Evolutionary conservation across 768 basidiomycete genomes (phyloP).

Genomic region (Termitomyces bulborhizus): DNA sequence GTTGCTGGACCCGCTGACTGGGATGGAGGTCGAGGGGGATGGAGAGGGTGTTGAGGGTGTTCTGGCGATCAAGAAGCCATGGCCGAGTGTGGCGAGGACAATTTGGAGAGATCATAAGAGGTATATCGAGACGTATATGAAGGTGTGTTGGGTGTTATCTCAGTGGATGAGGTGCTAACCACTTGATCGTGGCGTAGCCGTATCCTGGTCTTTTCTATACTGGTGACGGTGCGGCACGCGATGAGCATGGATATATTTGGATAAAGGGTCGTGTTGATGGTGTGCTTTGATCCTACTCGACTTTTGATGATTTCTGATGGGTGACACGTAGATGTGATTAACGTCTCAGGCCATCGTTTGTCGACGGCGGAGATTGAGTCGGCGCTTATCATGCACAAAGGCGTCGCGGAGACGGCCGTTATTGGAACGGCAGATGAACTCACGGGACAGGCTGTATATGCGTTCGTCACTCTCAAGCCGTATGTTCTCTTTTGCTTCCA

Average conservation of each 20-base stretch:
- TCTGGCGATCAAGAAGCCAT: slow-evolving; percentile 77
- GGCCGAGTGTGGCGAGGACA: slow-evolving; percentile 94
- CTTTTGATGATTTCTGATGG: not conserved
- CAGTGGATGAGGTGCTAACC: not conserved
- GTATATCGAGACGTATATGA: slow-evolving; percentile 48
- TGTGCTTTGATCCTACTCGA: slow-evolving; percentile 21
- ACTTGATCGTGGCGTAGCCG: slow-evolving; percentile 29
- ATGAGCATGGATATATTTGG: slow-evolving; percentile 97
- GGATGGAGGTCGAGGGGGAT: slow-evolving; percentile 71
- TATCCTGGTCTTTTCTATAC: slow-evolving; percentile 94
- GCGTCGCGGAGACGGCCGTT: slow-evolving; percentile 95
- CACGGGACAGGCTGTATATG: slow-evolving; percentile 90
- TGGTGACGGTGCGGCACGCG: slow-evolving; percentile 94
- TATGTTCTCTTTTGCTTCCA: slow-evolving; percentile 28
- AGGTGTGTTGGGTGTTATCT: slow-evolving; percentile 19
- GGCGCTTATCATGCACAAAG: slow-evolving; percentile 89
- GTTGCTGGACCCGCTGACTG: slow-evolving; percentile 80
- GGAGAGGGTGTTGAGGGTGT: slow-evolving; percentile 90
- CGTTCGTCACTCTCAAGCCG: slow-evolving; percentile 95
- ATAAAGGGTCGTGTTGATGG: slow-evolving; percentile 97
- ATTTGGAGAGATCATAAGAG: slow-evolving; percentile 91
- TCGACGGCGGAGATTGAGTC: slow-evolving; percentile 98
- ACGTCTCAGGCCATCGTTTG: slow-evolving; percentile 94
- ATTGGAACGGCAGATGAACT: slow-evolving; percentile 84
- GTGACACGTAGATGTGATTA: slow-evolving; percentile 76